Conservation (phyloP, 139 green algal species). For the Chlamydomonas schloesseri region DNA sequence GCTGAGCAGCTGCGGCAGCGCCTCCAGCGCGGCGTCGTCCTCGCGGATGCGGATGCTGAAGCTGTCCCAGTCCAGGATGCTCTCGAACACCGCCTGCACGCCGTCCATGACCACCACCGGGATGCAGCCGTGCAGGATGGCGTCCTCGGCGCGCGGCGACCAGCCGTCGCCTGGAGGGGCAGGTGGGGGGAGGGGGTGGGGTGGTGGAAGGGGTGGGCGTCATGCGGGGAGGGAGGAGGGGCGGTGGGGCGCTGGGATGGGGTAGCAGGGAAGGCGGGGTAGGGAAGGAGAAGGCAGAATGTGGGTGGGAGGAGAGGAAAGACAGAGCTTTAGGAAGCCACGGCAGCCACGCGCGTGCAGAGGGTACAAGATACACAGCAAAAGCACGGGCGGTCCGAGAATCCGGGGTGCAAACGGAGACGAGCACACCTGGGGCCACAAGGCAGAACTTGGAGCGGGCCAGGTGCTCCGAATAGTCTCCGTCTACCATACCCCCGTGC, state of each 20-base stretch:
- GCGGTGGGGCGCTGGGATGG: too few relatives aligned
- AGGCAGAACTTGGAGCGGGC: slow-evolving; percentile 53
- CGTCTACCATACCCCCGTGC: neutral
- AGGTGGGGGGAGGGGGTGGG: too few relatives aligned
- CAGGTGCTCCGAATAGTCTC: slow-evolving; percentile 36
- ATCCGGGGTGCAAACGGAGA: too few relatives aligned
- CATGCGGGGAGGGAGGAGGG: too few relatives aligned
- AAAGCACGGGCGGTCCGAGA: too few relatives aligned
- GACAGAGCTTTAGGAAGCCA: too few relatives aligned
- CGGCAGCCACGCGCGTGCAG: too few relatives aligned
- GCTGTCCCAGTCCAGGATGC: slow-evolving; percentile 2
- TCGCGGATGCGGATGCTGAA: neutral
- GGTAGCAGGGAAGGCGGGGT: too few relatives aligned
- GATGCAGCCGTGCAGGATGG: slow-evolving; percentile 2
- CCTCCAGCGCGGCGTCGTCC: neutral
- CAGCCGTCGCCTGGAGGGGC: neutral
- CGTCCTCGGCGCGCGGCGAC: neutral
- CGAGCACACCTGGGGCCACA: neutral
- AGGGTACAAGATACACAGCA: too few relatives aligned
- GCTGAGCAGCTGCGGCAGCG: neutral
- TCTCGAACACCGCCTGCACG: slow-evolving; percentile 3
- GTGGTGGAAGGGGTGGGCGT: too few relatives aligned
- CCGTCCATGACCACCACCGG: slow-evolving; percentile 3
- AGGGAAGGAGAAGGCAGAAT: too few relatives aligned
- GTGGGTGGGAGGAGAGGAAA: too few relatives aligned